These are phyloP conservation scores for Paxillus ammoniavirescens DNA, from an alignment of 768 basidiomycete species.

Conservation along the genomic window DNA sequence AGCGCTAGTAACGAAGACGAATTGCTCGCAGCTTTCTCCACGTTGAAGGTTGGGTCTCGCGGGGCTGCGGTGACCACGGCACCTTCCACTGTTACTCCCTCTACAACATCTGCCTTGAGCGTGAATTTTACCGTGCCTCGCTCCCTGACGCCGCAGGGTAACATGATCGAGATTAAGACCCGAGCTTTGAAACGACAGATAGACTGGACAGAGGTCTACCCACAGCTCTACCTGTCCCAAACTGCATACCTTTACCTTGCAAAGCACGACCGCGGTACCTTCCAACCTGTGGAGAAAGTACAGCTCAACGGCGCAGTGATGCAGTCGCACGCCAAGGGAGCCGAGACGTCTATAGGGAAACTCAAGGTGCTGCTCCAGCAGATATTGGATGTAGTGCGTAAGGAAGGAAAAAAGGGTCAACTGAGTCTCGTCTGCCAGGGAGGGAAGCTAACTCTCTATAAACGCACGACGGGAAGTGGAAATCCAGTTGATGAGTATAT, in stretches of 20 bases:
- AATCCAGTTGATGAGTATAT: not conserved
- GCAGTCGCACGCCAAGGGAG: not conserved
- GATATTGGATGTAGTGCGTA: constrained; percentile 46
- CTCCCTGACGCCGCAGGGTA: constrained; percentile 27
- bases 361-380: constrained; percentile 7
- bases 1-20: constrained; percentile 3
- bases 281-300: constrained; percentile 42
- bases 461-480: constrained; percentile 32
- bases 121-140: constrained; percentile 22
- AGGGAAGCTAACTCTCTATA: constrained; percentile 42
- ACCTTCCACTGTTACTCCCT: not conserved
- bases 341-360: constrained; percentile 5
- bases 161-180: constrained; percentile 27
- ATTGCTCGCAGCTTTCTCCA: constrained; percentile 8
- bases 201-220: constrained; percentile 56
- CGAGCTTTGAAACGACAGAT: constrained; percentile 14
- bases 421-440: constrained; percentile 51
- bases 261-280: constrained; percentile 53
- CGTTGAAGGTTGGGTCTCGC: constrained; percentile 2
- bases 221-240: constrained; percentile 64
- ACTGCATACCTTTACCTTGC: constrained; percentile 56
- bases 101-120: constrained; percentile 1
- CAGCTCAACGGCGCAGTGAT: constrained; percentile 28
- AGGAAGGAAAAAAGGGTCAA: constrained; percentile 45
- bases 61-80: not conserved